Percentiles rank a stretch among this genome's conserved stretches.
Conservation (phyloP, 306 rosid species). For the Albizia julibrissin region DNA sequence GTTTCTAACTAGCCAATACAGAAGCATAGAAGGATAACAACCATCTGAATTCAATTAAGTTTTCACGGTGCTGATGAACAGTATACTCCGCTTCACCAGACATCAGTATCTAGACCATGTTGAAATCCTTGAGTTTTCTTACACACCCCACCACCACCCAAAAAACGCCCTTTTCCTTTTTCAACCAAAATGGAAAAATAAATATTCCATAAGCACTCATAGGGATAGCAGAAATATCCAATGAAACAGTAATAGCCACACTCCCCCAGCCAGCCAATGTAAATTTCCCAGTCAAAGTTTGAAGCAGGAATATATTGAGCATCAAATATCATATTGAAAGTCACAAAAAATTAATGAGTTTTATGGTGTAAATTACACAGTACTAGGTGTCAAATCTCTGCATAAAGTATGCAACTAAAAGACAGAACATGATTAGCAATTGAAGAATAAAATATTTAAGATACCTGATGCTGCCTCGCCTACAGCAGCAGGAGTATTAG, state of each 20-base stretch:
- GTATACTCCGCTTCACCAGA: not conserved
- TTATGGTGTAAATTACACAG: not conserved
- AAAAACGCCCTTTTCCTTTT: not conserved
- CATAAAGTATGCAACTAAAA: constrained; percentile 13
- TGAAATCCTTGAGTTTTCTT: not conserved
- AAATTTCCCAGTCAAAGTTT: too few species aligned
- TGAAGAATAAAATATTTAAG: not conserved
- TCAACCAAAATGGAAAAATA: not conserved
- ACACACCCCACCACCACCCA: not conserved
- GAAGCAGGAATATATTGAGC: not conserved
- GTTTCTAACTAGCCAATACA: constrained; percentile 21
- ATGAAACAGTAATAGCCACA: not conserved
- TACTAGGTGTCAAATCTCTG: constrained; percentile 2
- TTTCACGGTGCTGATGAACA: constrained; percentile 9
- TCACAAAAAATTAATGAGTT: constrained; percentile 3
- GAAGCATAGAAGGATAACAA: not conserved
- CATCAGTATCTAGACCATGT: not conserved
- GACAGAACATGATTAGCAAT: constrained; percentile 23
- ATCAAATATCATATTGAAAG: constrained; percentile 12
- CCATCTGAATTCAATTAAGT: not conserved
- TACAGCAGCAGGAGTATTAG: constrained; percentile 76
- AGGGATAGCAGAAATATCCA: not conserved
- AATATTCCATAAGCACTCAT: not conserved
- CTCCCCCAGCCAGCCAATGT: not conserved
- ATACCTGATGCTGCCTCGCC: constrained; percentile 86